Conservation (phyloP, 1,139 yeast genomes). For the Kodamaea arcana region DNA sequence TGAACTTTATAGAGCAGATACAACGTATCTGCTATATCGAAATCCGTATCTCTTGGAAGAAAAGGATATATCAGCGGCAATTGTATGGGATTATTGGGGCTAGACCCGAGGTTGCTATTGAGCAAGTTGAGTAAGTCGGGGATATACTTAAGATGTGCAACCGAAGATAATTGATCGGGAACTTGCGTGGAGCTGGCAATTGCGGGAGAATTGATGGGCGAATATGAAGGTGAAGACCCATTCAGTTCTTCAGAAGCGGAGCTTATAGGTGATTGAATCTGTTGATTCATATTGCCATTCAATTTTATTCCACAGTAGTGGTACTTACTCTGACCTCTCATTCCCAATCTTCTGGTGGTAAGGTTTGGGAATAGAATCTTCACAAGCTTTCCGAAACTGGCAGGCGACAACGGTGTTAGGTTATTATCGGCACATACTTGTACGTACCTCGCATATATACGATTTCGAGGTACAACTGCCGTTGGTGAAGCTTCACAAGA, state of each 20-base stretch:
- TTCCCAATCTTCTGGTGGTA: conserved; percentile 81
- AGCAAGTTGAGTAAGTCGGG: conserved; percentile 32
- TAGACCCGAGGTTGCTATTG: conserved; percentile 17
- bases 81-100: conserved; percentile 28
- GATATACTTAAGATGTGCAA: conserved; percentile 28
- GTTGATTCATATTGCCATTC: conserved; percentile 39
- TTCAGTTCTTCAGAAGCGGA: conserved; percentile 15
- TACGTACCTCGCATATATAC: conserved; percentile 78
- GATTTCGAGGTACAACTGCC: conserved; percentile 78
- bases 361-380: conserved; percentile 68
- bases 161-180: conserved; percentile 16
- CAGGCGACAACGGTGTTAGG: conserved; percentile 75
- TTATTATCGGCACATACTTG: conserved; percentile 64
- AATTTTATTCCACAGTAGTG: conserved; percentile 84
- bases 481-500: conserved; percentile 62
- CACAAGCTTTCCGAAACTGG: conserved; percentile 82
- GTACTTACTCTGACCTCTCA: conserved; percentile 84
- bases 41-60: conserved; percentile 47
- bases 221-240: conserved; percentile 13
- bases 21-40: conserved; percentile 59
- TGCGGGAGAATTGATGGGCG: conserved; percentile 16
- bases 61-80: conserved; percentile 54
- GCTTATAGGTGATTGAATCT: conserved; percentile 22
- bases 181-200: conserved; percentile 12
- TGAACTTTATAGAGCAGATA: conserved; percentile 59